A percentile compares a stretch with the other conserved stretches of the same genome.
These are phyloP conservation scores for Colletotrichum trifolii DNA, from an alignment of 2,329 filamentous ascomycete genomes.

Conservation along the genomic window DNA sequence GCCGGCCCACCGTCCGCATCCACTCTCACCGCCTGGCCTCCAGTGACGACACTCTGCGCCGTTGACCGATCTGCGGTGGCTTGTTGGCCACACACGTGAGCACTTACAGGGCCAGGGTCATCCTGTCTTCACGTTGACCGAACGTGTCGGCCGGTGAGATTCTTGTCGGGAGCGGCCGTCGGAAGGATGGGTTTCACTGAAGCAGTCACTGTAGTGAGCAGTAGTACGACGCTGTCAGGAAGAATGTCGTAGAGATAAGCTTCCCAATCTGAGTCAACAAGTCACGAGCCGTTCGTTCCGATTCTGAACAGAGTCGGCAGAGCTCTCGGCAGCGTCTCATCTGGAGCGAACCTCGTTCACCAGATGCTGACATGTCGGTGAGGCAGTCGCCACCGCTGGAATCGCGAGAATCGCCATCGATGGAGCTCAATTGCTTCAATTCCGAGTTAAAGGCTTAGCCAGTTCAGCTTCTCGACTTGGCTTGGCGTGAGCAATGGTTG, in stretches of 20 bases:
- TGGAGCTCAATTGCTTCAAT: too few relatives aligned
- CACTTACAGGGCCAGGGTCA: neutral
- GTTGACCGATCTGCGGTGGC: constrained; percentile 14
- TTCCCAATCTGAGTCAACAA: neutral
- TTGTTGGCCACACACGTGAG: constrained; percentile 15
- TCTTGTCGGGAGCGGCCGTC: constrained; percentile 4
- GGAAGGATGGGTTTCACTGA: neutral
- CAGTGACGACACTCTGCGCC: neutral
- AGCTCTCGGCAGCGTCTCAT: too few relatives aligned
- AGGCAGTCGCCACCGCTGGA: too few relatives aligned
- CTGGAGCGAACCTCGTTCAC: too few relatives aligned
- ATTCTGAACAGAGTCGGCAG: too few relatives aligned
- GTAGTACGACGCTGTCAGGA: neutral
- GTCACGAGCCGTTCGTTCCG: too few relatives aligned
- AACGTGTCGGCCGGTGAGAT: constrained; percentile 4
- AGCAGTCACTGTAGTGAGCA: too few relatives aligned
- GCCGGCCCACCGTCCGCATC: constrained; percentile 16
- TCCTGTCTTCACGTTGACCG: neutral
- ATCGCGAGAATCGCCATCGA: too few relatives aligned
- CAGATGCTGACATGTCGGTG: too few relatives aligned
- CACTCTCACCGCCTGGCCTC: constrained; percentile 9
- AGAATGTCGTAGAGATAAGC: neutral
- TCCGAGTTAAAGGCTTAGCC: too few relatives aligned
- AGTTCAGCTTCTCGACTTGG: too few relatives aligned
- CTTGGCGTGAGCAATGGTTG: too few relatives aligned